Base-by-base conservation (phyloP, 176 grass and related monocot genomes). In the Coix lacrymajobi region DNA sequence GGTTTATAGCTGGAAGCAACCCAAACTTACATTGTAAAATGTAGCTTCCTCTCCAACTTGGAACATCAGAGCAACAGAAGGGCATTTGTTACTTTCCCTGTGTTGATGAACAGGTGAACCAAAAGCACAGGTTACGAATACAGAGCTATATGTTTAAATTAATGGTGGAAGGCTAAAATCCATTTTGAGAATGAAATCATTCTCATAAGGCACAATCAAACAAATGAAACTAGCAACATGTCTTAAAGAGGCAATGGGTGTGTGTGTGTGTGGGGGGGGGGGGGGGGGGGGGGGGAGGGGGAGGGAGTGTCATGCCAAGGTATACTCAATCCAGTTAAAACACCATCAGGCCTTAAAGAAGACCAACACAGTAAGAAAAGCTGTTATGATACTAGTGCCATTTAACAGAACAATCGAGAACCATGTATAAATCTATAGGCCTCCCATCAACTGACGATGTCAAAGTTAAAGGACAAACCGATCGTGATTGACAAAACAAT, bases 51-150 rank as follows among this genome's bases (percentile, higher is more conserved):
- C 93, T 87, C 96, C 96, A 84, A 96, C 87, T 99, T 95, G 93
- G 89, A 99, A 99, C 96, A 99, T 99, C 80, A 99, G 93, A 96
- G 96, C 93, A 76, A 96, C 93, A 79, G 93, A 99, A 80, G 96
- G 96, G 66, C 96, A 99, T 68, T 92, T 81, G 0, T 41, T 69
- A 71, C 33, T 87, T 76, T 94, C 78, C 10, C 96, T 99, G 87
- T 63, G 87, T 68, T 75, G 33, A 69, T 43, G 41, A 93, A 80
- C 62, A 89, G 30, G 36, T 24, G 17, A 70, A 69, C 57, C 32
- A 67, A 73, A 75, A 25, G 22, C 45, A 63, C 62, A 77, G 7
- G 49, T 78, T 68, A 82, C 28, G 82, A 60, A 52, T 88, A 3
- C 39, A 32, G 41, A 62, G 60, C 28, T 62, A 63, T 48, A 84